Evolutionary conservation across 768 basidiomycete species (phyloP).

Genomic region (Holtermannia corniformis): DNA sequence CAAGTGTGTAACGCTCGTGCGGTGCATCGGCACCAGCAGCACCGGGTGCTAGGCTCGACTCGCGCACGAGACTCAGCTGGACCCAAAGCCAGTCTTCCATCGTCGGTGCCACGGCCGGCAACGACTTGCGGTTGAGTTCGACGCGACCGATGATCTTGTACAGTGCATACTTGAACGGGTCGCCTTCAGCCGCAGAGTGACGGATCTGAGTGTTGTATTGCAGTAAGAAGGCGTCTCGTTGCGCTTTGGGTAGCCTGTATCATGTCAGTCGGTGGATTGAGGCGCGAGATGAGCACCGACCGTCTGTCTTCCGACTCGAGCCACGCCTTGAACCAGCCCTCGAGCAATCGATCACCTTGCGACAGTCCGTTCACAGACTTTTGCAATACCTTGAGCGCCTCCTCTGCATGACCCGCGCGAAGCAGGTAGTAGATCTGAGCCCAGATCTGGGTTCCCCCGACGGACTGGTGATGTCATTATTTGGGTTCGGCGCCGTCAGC

Average conservation of each 20-base stretch:
- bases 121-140: slow-evolving; percentile 68
- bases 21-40: slow-evolving; percentile 70
- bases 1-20: slow-evolving; percentile 51
- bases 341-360: slow-evolving; percentile 72
- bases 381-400: slow-evolving; percentile 68
- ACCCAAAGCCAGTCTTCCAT: slow-evolving; percentile 99
- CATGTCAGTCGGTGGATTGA: too few species aligned
- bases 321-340: slow-evolving; percentile 73
- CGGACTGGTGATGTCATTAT: slow-evolving; percentile 51
- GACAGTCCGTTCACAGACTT: slow-evolving; percentile 55
- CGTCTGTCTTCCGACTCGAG: slow-evolving; percentile 67
- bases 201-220: slow-evolving; percentile 64
- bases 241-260: slow-evolving; percentile 40
- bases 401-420: slow-evolving; percentile 68
- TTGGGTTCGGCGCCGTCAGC: too few species aligned
- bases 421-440: slow-evolving; percentile 88
- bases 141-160: slow-evolving; percentile 93
- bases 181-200: slow-evolving; percentile 65
- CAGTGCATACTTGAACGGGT: slow-evolving; percentile 91
- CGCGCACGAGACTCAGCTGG: slow-evolving; percentile 77
- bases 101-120: slow-evolving; percentile 74
- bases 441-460: slow-evolving; percentile 83
- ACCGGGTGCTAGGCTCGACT: slow-evolving; percentile 36
- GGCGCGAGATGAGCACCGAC: too few species aligned
- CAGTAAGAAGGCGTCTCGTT: slow-evolving; percentile 55